These are phyloP conservation scores for Cicer judaicum DNA, from an alignment of 306 rosid species.

Conservation along the genomic window DNA sequence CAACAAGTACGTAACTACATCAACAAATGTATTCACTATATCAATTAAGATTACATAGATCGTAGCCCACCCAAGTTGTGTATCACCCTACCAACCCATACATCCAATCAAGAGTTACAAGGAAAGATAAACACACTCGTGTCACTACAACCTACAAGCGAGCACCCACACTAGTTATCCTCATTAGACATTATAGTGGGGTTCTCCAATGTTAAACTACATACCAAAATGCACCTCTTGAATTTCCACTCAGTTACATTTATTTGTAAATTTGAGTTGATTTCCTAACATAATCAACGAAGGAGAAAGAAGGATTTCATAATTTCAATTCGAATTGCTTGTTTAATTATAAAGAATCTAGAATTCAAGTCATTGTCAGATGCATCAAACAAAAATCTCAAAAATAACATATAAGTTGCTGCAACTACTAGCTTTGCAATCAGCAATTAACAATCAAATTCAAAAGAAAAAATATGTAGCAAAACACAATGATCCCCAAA, in stretches of 20 bases:
- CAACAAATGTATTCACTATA: not conserved
- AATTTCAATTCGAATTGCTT: not conserved
- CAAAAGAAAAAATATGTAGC: not conserved
- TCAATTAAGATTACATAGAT: not conserved
- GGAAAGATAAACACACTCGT: not conserved
- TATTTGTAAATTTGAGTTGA: not conserved
- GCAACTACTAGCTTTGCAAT: constrained; percentile 17
- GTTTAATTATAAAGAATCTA: constrained; percentile 1
- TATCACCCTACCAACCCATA: not conserved
- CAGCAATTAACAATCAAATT: constrained; percentile 4
- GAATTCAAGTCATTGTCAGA: constrained; percentile 32
- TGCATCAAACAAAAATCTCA: constrained; percentile 31
- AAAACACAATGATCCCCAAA: constrained; percentile 13
- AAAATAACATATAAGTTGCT: not conserved
- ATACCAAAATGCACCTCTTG: too few species aligned
- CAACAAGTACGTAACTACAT: not conserved
- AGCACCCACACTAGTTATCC: not conserved
- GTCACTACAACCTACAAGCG: not conserved
- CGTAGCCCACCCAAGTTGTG: not conserved
- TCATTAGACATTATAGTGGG: too few species aligned
- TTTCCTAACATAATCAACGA: not conserved
- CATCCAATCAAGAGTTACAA: not conserved
- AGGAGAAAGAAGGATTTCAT: not conserved
- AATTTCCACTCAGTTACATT: not conserved
- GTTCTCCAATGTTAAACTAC: too few species aligned